phyloP scores from a whole-genome alignment of 1,139 yeast genomes.

The Saccharomyces pastorianus region DNA sequence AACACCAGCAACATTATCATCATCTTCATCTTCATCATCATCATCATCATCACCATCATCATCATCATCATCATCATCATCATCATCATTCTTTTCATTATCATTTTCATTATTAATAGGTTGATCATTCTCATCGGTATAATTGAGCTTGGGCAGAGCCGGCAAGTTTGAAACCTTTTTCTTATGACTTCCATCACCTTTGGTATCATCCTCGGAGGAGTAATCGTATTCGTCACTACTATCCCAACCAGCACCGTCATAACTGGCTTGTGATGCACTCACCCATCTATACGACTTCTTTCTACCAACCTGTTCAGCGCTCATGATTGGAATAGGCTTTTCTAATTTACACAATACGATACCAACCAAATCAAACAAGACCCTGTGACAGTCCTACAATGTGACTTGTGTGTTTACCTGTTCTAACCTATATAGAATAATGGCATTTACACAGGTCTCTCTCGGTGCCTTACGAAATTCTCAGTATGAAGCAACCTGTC shows the following conservation, averaged over 20 bases:
- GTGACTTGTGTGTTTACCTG: not conserved
- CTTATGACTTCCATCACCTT: conserved; percentile 10
- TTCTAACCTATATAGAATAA: not conserved
- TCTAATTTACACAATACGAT: conserved; percentile 6
- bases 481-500: not conserved
- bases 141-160: conserved; percentile 14
- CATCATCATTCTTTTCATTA: no score
- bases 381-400: not conserved
- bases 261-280: conserved; percentile 45
- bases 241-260: conserved; percentile 54
- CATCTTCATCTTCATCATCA: no score
- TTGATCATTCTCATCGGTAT: conserved; percentile 3
- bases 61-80: no score
- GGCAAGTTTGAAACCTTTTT: conserved; percentile 14
- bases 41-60: no score
- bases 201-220: conserved; percentile 7
- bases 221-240: conserved; percentile 28
- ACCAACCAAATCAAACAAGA: not conserved
- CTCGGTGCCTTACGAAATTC: not conserved
- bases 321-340: not conserved
- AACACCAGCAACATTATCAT: no score
- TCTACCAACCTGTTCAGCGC: conserved; percentile 38
- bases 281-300: conserved; percentile 61
- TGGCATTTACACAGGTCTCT: not conserved
- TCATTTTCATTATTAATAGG: not conserved